Evolutionary conservation across 768 basidiomycete species (phyloP), one percentile per base, ranked within the genome.

Genomic region (Trametes punicea): DNA sequence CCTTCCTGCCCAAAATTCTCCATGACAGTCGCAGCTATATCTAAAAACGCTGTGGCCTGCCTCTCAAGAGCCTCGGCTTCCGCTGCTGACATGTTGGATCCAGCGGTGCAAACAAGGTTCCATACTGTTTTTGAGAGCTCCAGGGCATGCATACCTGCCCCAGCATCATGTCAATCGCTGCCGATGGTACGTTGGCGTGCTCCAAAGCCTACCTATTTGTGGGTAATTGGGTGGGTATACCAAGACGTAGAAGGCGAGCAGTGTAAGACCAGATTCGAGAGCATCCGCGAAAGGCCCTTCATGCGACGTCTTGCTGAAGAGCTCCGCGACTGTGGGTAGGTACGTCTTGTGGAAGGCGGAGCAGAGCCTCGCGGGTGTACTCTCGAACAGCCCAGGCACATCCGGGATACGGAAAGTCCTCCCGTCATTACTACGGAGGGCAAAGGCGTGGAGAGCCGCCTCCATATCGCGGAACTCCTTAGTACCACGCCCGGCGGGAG

Each of bases 211-310:
- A 88, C 90, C 90, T 23, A 85, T 88, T 61, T 90, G 87, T n/a
- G 90, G 90, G 68, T 90, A 90, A 64, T 87, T 85, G 2, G 70
- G 72, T 1, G 90, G 88, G 63, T 93, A 93, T 42, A 91, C 74
- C 49, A 87, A 65, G 10, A 78, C 64, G 67, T 92, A 93, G 6
- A 88, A 70, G 1, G 84, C 84, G 18, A 90, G 71, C 13, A 90
- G 70, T 1, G 80, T 78, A 33, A 76, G 63, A 13, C 90, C 89
- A 10, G 73, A 68, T 29, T 75, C 64, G 20, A 85, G 64, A 0
- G 89, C 88, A 13, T 69, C 57, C 10, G 71, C 69, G 61, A 80
- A 82, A 4, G 74, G 71, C 1, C 83, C 82, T 55, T 87, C 84
- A 62, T 92, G 89, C 4, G 88, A 87, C n/a, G 81, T 67, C 55